Base-by-base conservation (phyloP, 805 yeast genomes). In the Huiozyma sinensis region DNA sequence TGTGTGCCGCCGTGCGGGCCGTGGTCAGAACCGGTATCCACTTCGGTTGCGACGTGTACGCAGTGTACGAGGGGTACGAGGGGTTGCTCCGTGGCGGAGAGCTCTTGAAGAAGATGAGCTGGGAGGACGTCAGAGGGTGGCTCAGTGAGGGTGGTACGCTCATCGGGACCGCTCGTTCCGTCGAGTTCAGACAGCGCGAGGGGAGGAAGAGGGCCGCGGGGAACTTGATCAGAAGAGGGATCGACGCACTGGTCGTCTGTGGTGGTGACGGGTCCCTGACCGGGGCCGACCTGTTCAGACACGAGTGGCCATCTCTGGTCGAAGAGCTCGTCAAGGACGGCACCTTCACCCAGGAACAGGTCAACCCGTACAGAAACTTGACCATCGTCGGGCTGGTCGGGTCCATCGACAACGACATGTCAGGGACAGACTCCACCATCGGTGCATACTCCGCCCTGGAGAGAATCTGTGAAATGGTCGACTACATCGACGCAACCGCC, bases 241-340 rank as follows among this genome's bases (percentile, higher is more conserved):
- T 92, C 50, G 97, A 92, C 59, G 97, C 96, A 1, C 72, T 92
- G 47, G 80, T 92, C 49, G 97, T 92, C 11, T 86, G 96, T 68
- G 98, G 98, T 58, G 98, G 98, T 69, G 98, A 92, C 65, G 98
- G 98, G 42, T 89, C 97, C 1, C 72, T 92, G 49, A 92, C 98
- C 1, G 98, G 98, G 58, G 98, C 98, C 10, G 97, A 92, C 64
- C 67, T 83, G 51, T 88, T 92, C 72, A 78, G 98, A 62, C 64
- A 77, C 31, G 98, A 92, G 65, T 92, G 98, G 98, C 95, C 97
- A 2, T 73, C 83, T 6, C 73, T 92, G 52, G 73, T 92, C 33
- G 68, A 73, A 44, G 97, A 92, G 59, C 74, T 92, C 46, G 72
- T 72, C 28, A 61, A 65, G 3, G 73, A 66, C 5, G 76, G 76